A percentile compares a stretch with the other conserved stretches of the same genome.
These are phyloP conservation scores for Galerina sulciceps DNA, from an alignment of 768 basidiomycete species.

Conservation along the genomic window DNA sequence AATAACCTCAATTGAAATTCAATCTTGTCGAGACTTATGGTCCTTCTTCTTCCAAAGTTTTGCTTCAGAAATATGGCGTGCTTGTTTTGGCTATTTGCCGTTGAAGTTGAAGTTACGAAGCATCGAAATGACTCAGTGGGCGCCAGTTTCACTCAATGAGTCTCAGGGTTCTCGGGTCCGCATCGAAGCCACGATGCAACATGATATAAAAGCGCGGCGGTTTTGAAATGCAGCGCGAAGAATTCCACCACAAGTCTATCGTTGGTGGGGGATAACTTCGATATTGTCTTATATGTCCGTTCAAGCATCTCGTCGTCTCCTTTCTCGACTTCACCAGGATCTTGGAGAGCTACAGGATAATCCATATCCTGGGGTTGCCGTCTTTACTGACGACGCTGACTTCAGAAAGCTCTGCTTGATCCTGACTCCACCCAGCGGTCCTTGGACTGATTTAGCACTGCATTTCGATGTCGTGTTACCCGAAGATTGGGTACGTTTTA, in stretches of 20 bases:
- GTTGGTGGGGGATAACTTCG: background rate
- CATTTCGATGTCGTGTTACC: slow-evolving; percentile 46
- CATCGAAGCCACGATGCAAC: too few species aligned
- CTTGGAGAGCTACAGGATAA: slow-evolving; percentile 43
- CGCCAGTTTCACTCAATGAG: too few species aligned
- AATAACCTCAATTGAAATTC: too few species aligned
- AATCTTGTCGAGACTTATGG: too few species aligned
- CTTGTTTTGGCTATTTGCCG: too few species aligned
- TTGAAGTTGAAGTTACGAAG: too few species aligned
- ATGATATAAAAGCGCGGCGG: background rate
- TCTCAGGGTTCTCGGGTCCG: too few species aligned
- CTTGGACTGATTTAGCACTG: slow-evolving; percentile 45
- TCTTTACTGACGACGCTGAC: slow-evolving; percentile 46
- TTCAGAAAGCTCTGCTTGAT: slow-evolving; percentile 45
- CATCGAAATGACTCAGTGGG: too few species aligned
- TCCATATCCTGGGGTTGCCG: slow-evolving; percentile 46
- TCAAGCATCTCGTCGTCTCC: slow-evolving; percentile 23
- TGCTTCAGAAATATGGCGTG: too few species aligned
- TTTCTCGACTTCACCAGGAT: slow-evolving; percentile 42
- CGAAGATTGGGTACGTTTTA: slow-evolving; percentile 37
- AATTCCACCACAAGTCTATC: background rate
- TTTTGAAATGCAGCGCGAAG: background rate
- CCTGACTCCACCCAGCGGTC: slow-evolving; percentile 47
- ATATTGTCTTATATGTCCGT: slow-evolving; percentile 1
- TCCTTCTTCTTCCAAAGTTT: too few species aligned